Evolutionary conservation across 2,329 filamentous ascomycete genomes (phyloP), one percentile per base, ranked within the genome.

Genomic region (Penicillium sp.): DNA sequence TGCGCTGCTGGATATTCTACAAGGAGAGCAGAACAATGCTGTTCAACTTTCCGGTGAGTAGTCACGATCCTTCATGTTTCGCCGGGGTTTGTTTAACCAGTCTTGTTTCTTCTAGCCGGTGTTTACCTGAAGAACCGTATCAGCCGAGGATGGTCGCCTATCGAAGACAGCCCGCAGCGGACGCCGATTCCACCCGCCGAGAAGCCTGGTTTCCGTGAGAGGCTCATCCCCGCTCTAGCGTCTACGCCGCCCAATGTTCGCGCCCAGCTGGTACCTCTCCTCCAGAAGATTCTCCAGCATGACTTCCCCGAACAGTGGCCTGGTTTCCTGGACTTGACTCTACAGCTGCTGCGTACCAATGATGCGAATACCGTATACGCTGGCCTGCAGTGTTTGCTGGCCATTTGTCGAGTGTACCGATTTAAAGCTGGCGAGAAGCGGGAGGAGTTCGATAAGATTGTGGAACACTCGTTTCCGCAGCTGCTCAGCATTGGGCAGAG

Each of bases 51-150:
- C 90, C 45, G 86, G 90, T 96, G 84, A 60, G 81, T 71, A 52
- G 48, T 23, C 30, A 35, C n/a, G 12, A 26, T 32, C 13, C 23
- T 15, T 32, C 18, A 32, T 18, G n/a, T 10, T 37, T 43, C 30
- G 31, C 22, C 28, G 10, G 22, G 30, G 39, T 26, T 38, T 14
- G 14, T 37, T 50, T 37, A 40, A 32, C 45, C 31, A 22, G 49
- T 52, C 45, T 44, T 54, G 45, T 32, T 43, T 33, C 35, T 22
- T 41, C 35, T 66, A 95, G 90, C 88, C 59, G 89, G 90, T 60
- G 86, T 98, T 55, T 98, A 96, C 70, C 80, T 96, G 64, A 98
- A 98, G 73, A 96, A 98, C 70, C 84, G 89, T 62, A 84, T 96
- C 64, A 90, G 85, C 65, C 84, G 89, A 61, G 88, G 86, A 56